A percentile compares a stretch with the other conserved stretches of the same genome.
phyloP scores from a whole-genome alignment of 2,329 filamentous ascomycete genomes.

The Emergomyces africanus region DNA sequence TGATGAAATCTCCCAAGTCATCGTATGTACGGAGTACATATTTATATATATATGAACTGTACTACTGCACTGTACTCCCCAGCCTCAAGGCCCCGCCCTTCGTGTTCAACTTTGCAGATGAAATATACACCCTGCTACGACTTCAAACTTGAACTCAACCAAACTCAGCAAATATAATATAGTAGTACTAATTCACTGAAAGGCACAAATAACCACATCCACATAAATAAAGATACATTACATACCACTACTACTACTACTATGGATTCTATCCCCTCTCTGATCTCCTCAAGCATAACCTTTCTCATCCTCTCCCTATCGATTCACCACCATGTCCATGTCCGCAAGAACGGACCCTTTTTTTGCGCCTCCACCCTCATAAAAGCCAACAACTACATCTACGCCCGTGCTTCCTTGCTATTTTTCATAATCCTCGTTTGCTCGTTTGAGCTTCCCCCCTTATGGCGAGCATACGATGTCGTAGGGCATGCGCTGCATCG shows the following conservation, averaged over 20 bases:
- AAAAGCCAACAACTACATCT: constrained; percentile 10
- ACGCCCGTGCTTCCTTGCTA: constrained; percentile 10
- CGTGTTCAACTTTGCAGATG: background rate
- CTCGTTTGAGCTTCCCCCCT: background rate
- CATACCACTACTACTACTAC: no score
- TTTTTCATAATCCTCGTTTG: constrained; percentile 2
- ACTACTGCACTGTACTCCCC: no score
- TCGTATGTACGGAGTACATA: no score
- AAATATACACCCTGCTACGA: background rate
- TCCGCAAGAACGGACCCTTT: constrained; percentile 9
- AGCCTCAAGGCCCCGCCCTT: background rate
- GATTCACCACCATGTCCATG: constrained; percentile 5
- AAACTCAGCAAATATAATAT: no score
- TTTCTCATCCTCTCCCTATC: constrained; percentile 10
- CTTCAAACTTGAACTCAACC: no score
- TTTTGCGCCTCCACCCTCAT: constrained; percentile 3
- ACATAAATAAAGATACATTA: background rate
- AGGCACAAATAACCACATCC: background rate
- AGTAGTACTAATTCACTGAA: no score
- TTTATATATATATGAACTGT: no score
- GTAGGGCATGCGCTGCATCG: background rate
- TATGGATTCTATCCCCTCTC: background rate
- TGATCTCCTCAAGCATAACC: background rate
- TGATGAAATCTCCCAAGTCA: no score
- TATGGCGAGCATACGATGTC: no score